Conservation (phyloP, 805 yeast species). For the Saccharomycopsis sp. region DNA sequence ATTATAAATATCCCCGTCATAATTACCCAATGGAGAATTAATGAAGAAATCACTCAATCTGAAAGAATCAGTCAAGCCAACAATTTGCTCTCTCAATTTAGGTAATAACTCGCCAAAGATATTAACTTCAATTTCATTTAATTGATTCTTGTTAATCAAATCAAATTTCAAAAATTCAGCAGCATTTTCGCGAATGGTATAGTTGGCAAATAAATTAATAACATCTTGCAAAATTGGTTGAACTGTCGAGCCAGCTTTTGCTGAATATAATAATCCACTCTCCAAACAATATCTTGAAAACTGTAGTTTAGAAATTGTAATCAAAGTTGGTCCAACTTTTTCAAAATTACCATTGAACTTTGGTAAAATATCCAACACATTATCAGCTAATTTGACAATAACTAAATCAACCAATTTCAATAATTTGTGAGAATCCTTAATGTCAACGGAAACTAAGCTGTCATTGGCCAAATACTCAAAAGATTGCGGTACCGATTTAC, state of each 20-base stretch:
- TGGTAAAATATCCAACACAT: slow-evolving; percentile 29
- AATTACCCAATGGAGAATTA: slow-evolving; percentile 75
- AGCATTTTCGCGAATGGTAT: slow-evolving; percentile 62
- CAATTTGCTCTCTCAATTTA: slow-evolving; percentile 56
- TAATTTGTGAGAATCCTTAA: slow-evolving; percentile 29
- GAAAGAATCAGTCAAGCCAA: slow-evolving; percentile 79
- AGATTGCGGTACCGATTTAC: slow-evolving; percentile 27
- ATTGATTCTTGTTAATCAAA: slow-evolving; percentile 36
- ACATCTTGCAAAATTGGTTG: slow-evolving; percentile 44
- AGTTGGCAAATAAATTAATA: slow-evolving; percentile 56
- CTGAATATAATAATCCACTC: slow-evolving; percentile 33
- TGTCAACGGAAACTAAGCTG: slow-evolving; percentile 16
- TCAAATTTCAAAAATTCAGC: slow-evolving; percentile 64
- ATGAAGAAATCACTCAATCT: slow-evolving; percentile 72
- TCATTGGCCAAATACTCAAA: slow-evolving; percentile 28
- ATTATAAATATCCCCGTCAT: slow-evolving; percentile 77
- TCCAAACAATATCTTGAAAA: slow-evolving; percentile 43
- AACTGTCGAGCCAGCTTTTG: slow-evolving; percentile 31
- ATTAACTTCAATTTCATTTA: slow-evolving; percentile 36
- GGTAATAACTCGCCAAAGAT: slow-evolving; percentile 41
- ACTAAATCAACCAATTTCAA: slow-evolving; percentile 35
- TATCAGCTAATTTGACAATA: slow-evolving; percentile 32
- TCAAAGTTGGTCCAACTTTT: slow-evolving; percentile 39
- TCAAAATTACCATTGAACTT: slow-evolving; percentile 38
- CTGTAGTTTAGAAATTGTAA: slow-evolving; percentile 42